These are phyloP conservation scores for Coniochaeta sp. DNA, from an alignment of 2,329 filamentous ascomycete genomes.

Conservation along the genomic window DNA sequence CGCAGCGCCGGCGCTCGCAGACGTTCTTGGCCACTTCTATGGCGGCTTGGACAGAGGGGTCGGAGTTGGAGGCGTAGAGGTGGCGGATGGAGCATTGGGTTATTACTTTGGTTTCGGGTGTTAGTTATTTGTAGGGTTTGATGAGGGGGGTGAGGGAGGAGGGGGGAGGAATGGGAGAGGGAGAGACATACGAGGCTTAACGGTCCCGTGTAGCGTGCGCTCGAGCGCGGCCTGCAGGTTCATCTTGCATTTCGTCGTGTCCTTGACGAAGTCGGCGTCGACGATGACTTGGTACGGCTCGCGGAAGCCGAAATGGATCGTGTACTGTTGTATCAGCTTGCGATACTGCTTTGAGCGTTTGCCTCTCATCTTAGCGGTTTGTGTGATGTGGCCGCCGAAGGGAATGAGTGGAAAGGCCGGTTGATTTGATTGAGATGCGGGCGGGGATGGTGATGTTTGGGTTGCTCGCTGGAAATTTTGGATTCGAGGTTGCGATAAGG, in stretches of 20 bases:
- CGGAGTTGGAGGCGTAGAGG: slow-evolving; percentile 58
- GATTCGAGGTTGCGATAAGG: not conserved
- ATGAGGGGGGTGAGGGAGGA: slow-evolving; percentile 13
- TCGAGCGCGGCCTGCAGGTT: slow-evolving; percentile 71
- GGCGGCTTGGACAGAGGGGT: slow-evolving; percentile 57
- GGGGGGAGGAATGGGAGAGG: not conserved
- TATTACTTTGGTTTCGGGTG: slow-evolving; percentile 47
- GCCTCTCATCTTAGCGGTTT: slow-evolving; percentile 32
- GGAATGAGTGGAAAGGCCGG: slow-evolving; percentile 1
- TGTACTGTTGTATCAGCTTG: slow-evolving; percentile 92
- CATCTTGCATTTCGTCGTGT: slow-evolving; percentile 82
- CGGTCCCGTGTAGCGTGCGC: slow-evolving; percentile 77
- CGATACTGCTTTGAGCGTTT: slow-evolving; percentile 43
- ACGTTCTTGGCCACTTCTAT: slow-evolving; percentile 65
- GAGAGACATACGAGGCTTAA: slow-evolving; percentile 53
- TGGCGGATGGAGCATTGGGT: slow-evolving; percentile 77
- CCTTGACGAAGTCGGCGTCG: slow-evolving; percentile 77
- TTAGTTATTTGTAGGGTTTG: not conserved
- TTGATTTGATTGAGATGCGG: not conserved
- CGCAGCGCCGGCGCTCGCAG: slow-evolving; percentile 67
- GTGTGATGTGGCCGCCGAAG: not conserved
- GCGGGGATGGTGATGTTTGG: not conserved
- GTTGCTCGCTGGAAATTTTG: slow-evolving; percentile 3
- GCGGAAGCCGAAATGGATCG: slow-evolving; percentile 80
- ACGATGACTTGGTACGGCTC: slow-evolving; percentile 91